Evolutionary conservation across 2,329 filamentous ascomycete species (phyloP).

Genomic region (Colletotrichum limetticola): DNA sequence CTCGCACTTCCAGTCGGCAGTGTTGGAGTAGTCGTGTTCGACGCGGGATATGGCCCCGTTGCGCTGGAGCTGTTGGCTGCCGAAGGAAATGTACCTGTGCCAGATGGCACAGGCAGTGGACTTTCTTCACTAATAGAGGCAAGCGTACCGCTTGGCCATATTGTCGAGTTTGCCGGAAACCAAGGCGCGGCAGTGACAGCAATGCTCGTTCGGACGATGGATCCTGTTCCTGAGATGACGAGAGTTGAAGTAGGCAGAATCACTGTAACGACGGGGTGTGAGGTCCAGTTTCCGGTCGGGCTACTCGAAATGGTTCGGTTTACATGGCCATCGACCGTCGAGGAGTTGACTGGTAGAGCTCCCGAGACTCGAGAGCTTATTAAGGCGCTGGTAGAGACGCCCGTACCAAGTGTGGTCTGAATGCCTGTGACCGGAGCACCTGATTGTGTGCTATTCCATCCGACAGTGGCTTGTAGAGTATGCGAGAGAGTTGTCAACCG

Average conservation of each 20-base stretch:
- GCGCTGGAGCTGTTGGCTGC: background rate
- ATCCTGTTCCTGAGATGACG: background rate
- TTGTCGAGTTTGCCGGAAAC: slow-evolving; percentile 11
- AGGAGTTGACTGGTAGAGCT: background rate
- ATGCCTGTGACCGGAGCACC: background rate
- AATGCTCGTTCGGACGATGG: background rate
- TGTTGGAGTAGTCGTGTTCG: background rate
- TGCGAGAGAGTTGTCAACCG: background rate
- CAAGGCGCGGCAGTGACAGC: background rate
- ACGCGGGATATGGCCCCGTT: background rate
- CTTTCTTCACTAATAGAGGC: slow-evolving; percentile 14
- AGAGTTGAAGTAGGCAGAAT: background rate
- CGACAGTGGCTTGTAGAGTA: background rate
- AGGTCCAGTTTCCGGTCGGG: background rate
- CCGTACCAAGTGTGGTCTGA: background rate
- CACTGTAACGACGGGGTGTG: background rate
- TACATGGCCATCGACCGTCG: background rate
- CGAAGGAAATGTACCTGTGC: background rate
- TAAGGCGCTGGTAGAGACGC: background rate
- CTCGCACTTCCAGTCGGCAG: background rate
- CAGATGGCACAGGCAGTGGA: background rate
- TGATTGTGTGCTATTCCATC: background rate
- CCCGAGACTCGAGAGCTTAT: background rate
- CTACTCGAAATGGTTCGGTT: background rate
- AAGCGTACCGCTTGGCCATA: slow-evolving; percentile 7